phyloP scores from a whole-genome alignment of 164 flowering plant species.

The Houttuynia cordata region DNA sequence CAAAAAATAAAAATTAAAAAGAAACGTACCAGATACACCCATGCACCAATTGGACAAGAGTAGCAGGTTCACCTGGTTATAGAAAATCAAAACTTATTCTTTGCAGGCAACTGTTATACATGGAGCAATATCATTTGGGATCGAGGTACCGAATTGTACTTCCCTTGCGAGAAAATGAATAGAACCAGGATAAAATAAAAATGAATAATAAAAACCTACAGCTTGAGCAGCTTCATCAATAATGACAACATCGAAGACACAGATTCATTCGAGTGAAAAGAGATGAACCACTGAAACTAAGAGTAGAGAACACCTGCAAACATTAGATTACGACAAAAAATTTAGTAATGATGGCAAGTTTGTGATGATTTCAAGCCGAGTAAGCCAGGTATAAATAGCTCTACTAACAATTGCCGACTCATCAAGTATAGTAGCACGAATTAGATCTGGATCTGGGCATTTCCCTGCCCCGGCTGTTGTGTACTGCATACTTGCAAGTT shows the following conservation, averaged over 20 bases:
- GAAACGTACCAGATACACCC: conserved; percentile 80
- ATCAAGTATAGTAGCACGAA: conserved; percentile 71
- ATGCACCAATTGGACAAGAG: conserved; percentile 75
- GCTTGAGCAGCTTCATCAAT: conserved; percentile 99
- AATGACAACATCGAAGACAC: conserved; percentile 84
- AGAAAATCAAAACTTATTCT: background rate
- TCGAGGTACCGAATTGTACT: background rate
- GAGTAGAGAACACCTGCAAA: conserved; percentile 92
- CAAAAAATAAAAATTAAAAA: no score
- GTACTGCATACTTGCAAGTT: conserved; percentile 33
- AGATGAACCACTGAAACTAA: conserved; percentile 86
- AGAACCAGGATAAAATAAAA: background rate
- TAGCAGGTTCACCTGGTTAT: conserved; percentile 77
- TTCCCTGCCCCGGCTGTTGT: conserved; percentile 41
- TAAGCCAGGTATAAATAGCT: background rate
- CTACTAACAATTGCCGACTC: conserved; percentile 86
- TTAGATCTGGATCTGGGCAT: conserved; percentile 53
- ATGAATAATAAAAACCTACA: no score
- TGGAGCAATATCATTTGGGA: background rate
- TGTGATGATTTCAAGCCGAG: background rate
- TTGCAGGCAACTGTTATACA: background rate
- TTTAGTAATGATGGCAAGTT: background rate
- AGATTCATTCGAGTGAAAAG: conserved; percentile 60
- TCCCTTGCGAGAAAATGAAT: background rate
- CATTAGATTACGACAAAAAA: background rate